A percentile compares a stretch with the other conserved stretches of the same genome.
Conservation (phyloP, 495 filamentous ascomycete genomes). For the Annulohypoxylon maeteangense region DNA sequence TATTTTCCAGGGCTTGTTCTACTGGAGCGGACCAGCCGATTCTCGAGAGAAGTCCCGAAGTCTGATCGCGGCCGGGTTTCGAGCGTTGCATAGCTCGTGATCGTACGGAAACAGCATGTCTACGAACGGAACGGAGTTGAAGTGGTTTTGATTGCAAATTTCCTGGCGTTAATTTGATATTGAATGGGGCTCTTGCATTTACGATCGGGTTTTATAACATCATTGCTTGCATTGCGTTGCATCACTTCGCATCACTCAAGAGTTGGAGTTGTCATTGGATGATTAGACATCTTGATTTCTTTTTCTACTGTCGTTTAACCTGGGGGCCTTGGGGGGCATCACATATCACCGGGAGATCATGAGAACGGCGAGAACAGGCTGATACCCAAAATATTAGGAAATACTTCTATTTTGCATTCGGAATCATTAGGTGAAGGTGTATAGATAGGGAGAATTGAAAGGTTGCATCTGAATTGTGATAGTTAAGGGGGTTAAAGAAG, state of each 20-base stretch:
- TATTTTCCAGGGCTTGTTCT: slow-evolving; percentile 75
- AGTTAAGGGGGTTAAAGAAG: slow-evolving; percentile 9
- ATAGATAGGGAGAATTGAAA: slow-evolving; percentile 22
- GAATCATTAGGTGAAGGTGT: slow-evolving; percentile 8
- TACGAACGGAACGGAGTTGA: slow-evolving; percentile 28
- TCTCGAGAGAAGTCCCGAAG: slow-evolving; percentile 70
- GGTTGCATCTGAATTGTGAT: slow-evolving; percentile 32
- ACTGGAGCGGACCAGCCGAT: slow-evolving; percentile 91
- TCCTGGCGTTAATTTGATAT: slow-evolving; percentile 20
- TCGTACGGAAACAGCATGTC: not conserved
- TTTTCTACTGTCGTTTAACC: not conserved
- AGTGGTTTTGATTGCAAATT: slow-evolving; percentile 23
- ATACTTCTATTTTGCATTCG: not conserved
- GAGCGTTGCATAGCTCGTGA: slow-evolving; percentile 70
- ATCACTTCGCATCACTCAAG: slow-evolving; percentile 15
- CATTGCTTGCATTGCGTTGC: not conserved
- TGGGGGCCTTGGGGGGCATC: slow-evolving; percentile 10
- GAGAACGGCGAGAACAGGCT: not conserved
- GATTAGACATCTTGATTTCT: not conserved
- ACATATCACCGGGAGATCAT: slow-evolving; percentile 4
- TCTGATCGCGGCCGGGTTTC: slow-evolving; percentile 79
- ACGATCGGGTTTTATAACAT: not conserved
- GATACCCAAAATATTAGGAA: slow-evolving; percentile 19
- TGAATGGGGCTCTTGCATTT: slow-evolving; percentile 13
- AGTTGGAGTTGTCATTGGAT: slow-evolving; percentile 12